Conservation (phyloP, 352 stramenopile genomes). For the Thraustotheca clavata region DNA sequence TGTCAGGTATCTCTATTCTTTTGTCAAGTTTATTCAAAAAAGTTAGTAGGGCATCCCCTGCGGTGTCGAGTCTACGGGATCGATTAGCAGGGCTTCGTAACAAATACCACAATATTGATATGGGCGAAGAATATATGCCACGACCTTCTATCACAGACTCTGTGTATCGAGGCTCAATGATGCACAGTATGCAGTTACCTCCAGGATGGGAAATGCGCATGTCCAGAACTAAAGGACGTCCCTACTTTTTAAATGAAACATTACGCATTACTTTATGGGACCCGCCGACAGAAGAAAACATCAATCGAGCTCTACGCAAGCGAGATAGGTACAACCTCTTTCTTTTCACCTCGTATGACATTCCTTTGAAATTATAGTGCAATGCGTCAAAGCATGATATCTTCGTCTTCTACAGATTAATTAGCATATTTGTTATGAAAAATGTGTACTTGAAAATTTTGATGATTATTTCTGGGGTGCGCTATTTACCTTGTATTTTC, state of each 20-base stretch:
- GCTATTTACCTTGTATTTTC: no score
- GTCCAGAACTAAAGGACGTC: slow-evolving; percentile 76
- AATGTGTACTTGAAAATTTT: no score
- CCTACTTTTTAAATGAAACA: slow-evolving; percentile 78
- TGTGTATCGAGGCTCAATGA: slow-evolving; percentile 60
- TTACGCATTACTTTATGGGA: slow-evolving; percentile 77
- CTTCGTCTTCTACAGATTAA: no score
- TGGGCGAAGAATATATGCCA: neutral
- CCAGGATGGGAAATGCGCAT: slow-evolving; percentile 68
- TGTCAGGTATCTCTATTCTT: slow-evolving; percentile 40
- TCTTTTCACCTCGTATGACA: no score
- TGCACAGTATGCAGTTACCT: slow-evolving; percentile 38
- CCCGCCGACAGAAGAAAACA: slow-evolving; percentile 38
- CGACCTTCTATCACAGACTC: slow-evolving; percentile 33
- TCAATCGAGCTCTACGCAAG: neutral
- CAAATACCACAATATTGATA: slow-evolving; percentile 59
- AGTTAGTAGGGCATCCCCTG: slow-evolving; percentile 1
- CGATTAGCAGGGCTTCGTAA: slow-evolving; percentile 64
- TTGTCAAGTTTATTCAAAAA: slow-evolving; percentile 24
- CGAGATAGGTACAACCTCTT: slow-evolving; percentile 20
- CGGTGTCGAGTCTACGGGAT: slow-evolving; percentile 45
- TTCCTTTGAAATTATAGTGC: no score
- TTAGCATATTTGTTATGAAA: no score
- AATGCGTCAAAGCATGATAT: no score
- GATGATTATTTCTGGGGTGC: no score